Evolutionary conservation across 1,139 yeast species (phyloP), one percentile per base, ranked within the genome.

Genomic region (Saccharomyces hybrid): DNA sequence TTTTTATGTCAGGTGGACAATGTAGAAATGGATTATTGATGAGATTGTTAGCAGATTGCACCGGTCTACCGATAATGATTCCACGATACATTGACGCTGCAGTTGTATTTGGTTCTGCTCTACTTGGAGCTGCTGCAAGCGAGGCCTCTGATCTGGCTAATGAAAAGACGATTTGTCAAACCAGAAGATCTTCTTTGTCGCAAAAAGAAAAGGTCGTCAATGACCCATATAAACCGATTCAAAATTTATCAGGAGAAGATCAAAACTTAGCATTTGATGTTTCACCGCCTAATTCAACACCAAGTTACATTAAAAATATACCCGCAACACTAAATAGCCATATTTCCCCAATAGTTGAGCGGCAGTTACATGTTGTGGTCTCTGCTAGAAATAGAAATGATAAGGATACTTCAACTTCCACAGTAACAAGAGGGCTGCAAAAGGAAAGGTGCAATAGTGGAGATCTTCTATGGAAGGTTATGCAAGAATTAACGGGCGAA

Each of bases 1-100:
- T 93, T 58, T 93, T 85, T 73, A 84, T 93, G 83, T 85, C 95
- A 61, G 99, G 99, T 55, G 98, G 99, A 29, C 99, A 93, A 72
- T 90, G 97, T 72, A 82, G 97, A 69, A 93, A 93, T 71, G 86
- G 89, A 19, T 75, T 93, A 60, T 77, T 93, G 60, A 90, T 95
- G 83, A 80, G 95, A 73, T 75, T 91, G 58, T 78, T 93, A 71
- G 96, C 98, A 2, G 95, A 93, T 64, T 87, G 96, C 67, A 89
- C 97, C 0, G 95, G 95, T 3, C 77, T 86, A 73, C 96, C 97
- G n/a, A 83, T 93, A 53, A 80, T 93, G 51, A 88, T 91, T 62
- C 99, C 99, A 52, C 80, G 95, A 67, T 90, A 91, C 71, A 90
- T 93, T 64, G 98, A 91, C 68, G 95, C 97, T 1, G 96, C 97